These are phyloP conservation scores for Nakazawaea wickerhamii DNA, from an alignment of 805 yeast genomes.

Conservation along the genomic window DNA sequence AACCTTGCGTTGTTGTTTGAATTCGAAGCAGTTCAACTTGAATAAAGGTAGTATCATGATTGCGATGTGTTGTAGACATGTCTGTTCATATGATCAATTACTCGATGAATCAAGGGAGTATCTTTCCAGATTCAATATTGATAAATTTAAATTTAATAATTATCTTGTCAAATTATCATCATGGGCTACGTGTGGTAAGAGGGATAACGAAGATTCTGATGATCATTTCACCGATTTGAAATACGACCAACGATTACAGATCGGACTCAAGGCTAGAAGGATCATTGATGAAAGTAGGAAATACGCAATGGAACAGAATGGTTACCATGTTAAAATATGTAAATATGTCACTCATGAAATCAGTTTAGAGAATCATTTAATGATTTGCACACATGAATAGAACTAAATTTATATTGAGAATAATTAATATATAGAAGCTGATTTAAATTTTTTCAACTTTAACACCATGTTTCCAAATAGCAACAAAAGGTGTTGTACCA, in stretches of 20 bases:
- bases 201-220: conserved; percentile 29
- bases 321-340: conserved; percentile 44
- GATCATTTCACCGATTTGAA: conserved; percentile 42
- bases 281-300: conserved; percentile 71
- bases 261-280: conserved; percentile 69
- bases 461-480: conserved; percentile 99
- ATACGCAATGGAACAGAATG: conserved; percentile 35
- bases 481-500: conserved; percentile 95
- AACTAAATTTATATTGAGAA: background rate
- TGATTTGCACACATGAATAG: conserved; percentile 22
- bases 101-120: conserved; percentile 40
- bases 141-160: conserved; percentile 24
- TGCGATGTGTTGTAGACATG: conserved; percentile 93
- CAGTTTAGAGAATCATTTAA: conserved; percentile 68
- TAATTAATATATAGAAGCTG: conserved; percentile 4
- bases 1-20: conserved; percentile 50
- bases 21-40: conserved; percentile 5
- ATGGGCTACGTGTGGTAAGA: conserved; percentile 82
- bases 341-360: conserved; percentile 51
- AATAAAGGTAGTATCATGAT: conserved; percentile 52
- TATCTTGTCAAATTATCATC: conserved; percentile 61
- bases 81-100: conserved; percentile 58
- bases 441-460: conserved; percentile 81
- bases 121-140: conserved; percentile 29
- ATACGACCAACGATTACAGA: conserved; percentile 41